Conservation (phyloP, 2,329 filamentous ascomycete genomes). For the Thelonectria rubi region DNA sequence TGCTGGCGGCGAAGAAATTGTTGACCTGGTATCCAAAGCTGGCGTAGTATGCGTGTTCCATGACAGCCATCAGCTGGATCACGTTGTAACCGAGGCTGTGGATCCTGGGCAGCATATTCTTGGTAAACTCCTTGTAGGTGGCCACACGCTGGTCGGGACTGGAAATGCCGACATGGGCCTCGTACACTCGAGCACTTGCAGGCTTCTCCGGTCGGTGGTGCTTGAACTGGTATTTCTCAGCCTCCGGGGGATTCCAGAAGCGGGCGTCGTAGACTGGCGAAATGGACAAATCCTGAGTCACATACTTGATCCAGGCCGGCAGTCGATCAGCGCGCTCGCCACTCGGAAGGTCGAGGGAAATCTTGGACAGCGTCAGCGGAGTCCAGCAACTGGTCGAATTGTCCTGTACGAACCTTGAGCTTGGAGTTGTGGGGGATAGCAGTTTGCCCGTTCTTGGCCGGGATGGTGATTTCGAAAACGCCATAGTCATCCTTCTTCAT, state of each 20-base stretch:
- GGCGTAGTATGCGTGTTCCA: conserved; percentile 99
- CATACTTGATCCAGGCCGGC: conserved; percentile 96
- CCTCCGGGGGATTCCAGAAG: conserved; percentile 92
- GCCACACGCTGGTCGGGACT: conserved; percentile 88
- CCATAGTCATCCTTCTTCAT: conserved; percentile 90
- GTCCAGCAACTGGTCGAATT: background rate
- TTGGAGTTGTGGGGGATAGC: conserved; percentile 94
- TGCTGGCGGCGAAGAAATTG: conserved; percentile 98
- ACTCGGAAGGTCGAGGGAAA: conserved; percentile 81
- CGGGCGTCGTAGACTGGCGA: conserved; percentile 94
- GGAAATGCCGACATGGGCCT: conserved; percentile 98
- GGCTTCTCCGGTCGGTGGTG: conserved; percentile 85
- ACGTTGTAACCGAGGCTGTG: conserved; percentile 92
- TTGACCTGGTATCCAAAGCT: conserved; percentile 99
- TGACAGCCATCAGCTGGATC: conserved; percentile 98
- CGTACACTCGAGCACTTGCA: conserved; percentile 88
- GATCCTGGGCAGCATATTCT: conserved; percentile 90
- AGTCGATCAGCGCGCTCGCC: conserved; percentile 87
- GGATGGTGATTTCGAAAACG: conserved; percentile 84
- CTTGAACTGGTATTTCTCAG: conserved; percentile 85
- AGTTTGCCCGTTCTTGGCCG: conserved; percentile 75
- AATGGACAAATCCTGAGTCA: conserved; percentile 89
- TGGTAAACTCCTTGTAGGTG: conserved; percentile 97
- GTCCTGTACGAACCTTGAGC: conserved; percentile 74
- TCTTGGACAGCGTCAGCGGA: conserved; percentile 58